These are phyloP conservation scores for Sarocladium oryzae DNA, from an alignment of 2,329 filamentous ascomycete genomes.

Conservation along the genomic window DNA sequence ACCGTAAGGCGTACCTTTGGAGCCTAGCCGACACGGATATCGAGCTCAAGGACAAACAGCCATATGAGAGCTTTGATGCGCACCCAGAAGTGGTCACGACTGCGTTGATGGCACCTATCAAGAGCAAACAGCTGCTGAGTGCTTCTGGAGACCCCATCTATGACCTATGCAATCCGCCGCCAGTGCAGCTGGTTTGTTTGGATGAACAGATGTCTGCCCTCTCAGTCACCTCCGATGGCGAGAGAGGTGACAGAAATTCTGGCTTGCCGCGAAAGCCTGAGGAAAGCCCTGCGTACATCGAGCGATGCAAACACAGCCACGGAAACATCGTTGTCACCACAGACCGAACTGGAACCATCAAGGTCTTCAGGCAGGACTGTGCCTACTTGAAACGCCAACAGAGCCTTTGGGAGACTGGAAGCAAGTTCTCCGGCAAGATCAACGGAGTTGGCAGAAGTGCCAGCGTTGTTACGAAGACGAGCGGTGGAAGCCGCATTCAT, in stretches of 20 bases:
- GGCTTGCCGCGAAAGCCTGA: slow-evolving; percentile 40
- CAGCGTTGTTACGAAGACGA: slow-evolving; percentile 50
- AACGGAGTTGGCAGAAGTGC: slow-evolving; percentile 52
- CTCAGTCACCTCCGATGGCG: slow-evolving; percentile 29
- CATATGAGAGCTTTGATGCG: slow-evolving; percentile 85
- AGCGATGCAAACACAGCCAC: slow-evolving; percentile 66
- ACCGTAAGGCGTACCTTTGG: slow-evolving; percentile 88
- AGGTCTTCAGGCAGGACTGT: slow-evolving; percentile 93
- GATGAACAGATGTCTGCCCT: slow-evolving; percentile 48
- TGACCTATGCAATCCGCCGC: slow-evolving; percentile 91
- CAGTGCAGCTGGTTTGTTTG: slow-evolving; percentile 71
- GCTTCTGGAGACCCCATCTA: slow-evolving; percentile 88
- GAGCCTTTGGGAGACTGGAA: slow-evolving; percentile 72
- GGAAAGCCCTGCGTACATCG: slow-evolving; percentile 70
- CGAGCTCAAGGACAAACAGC: slow-evolving; percentile 70
- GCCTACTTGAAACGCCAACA: slow-evolving; percentile 71
- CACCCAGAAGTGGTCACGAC: slow-evolving; percentile 84
- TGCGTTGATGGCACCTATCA: slow-evolving; percentile 77
- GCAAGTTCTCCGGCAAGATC: slow-evolving; percentile 66
- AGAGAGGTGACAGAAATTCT: slow-evolving; percentile 22
- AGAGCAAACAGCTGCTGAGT: slow-evolving; percentile 70
- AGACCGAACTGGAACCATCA: slow-evolving; percentile 82
- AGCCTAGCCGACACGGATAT: slow-evolving; percentile 44
- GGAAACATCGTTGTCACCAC: slow-evolving; percentile 92
- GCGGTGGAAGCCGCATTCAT: slow-evolving; percentile 38